phyloP scores from a whole-genome alignment of 2,329 filamentous ascomycete species.

The Penicillium sp. region DNA sequence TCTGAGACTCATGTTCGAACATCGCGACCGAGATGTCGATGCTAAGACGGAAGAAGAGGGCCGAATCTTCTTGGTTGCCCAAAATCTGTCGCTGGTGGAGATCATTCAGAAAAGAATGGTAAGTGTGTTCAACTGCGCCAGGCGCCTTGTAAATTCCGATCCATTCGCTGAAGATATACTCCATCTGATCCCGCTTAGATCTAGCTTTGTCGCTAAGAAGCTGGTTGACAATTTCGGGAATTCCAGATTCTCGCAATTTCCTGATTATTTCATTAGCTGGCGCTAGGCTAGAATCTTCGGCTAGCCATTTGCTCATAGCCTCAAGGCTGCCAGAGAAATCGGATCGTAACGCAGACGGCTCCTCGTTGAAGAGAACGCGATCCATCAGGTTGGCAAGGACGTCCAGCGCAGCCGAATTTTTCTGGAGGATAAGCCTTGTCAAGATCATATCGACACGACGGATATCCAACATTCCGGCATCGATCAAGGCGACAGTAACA shows the following conservation, averaged over 20 bases:
- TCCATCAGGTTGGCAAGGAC: slow-evolving; percentile 82
- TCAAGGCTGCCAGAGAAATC: slow-evolving; percentile 86
- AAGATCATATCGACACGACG: slow-evolving; percentile 72
- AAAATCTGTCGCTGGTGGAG: slow-evolving; percentile 76
- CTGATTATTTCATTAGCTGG: slow-evolving; percentile 73
- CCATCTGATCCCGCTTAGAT: slow-evolving; percentile 78
- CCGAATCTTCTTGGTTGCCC: slow-evolving; percentile 74
- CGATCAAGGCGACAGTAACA: slow-evolving; percentile 65
- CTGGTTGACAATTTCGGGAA: slow-evolving; percentile 60
- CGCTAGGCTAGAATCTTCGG: slow-evolving; percentile 70
- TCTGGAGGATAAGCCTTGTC: slow-evolving; percentile 72
- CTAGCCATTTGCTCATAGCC: slow-evolving; percentile 79
- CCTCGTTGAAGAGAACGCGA: slow-evolving; percentile 76
- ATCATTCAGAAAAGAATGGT: slow-evolving; percentile 80
- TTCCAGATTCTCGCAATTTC: slow-evolving; percentile 61
- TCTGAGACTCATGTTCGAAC: slow-evolving; percentile 73
- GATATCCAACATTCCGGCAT: slow-evolving; percentile 64
- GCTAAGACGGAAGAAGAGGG: slow-evolving; percentile 77
- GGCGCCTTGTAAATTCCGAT: slow-evolving; percentile 78
- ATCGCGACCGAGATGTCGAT: slow-evolving; percentile 79
- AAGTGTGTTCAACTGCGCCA: slow-evolving; percentile 73
- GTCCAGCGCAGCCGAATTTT: slow-evolving; percentile 73
- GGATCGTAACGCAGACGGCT: slow-evolving; percentile 77
- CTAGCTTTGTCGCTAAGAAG: slow-evolving; percentile 61
- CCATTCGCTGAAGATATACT: slow-evolving; percentile 98